Percentiles rank a stretch among this genome's conserved stretches.
Evolutionary conservation across 2,329 filamentous ascomycete genomes (phyloP).

Genomic region (Dryadomyces quercivorus): DNA sequence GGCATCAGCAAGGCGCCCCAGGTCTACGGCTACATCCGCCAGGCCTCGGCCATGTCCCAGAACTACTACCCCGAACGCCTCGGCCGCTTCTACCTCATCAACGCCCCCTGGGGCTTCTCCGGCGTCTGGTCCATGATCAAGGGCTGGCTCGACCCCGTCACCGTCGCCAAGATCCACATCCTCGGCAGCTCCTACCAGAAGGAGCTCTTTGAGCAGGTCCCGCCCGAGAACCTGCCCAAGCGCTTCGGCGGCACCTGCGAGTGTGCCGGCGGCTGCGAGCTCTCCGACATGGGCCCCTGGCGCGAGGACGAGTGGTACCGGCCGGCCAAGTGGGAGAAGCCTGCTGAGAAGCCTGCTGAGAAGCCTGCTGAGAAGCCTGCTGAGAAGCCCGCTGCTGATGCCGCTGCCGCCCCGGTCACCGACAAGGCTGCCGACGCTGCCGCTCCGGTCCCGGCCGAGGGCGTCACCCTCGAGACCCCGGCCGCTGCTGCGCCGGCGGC

Average conservation of each 20-base stretch:
- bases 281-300: slow-evolving; percentile 91
- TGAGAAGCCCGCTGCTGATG: too few species aligned
- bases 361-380: slow-evolving; percentile 36
- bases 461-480: slow-evolving; percentile 3
- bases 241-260: slow-evolving; percentile 74
- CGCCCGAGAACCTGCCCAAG: slow-evolving; percentile 79
- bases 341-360: slow-evolving; percentile 28
- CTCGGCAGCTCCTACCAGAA: slow-evolving; percentile 70
- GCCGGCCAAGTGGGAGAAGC: slow-evolving; percentile 52
- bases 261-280: slow-evolving; percentile 69
- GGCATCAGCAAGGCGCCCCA: slow-evolving; percentile 68
- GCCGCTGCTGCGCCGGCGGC: slow-evolving; percentile 15
- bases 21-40: slow-evolving; percentile 79
- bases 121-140: slow-evolving; percentile 78
- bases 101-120: slow-evolving; percentile 92
- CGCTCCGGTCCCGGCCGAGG: slow-evolving; percentile 17
- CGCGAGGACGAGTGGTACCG: slow-evolving; percentile 55
- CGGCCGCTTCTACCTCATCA: slow-evolving; percentile 94
- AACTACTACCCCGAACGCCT: slow-evolving; percentile 99
- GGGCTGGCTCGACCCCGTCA: slow-evolving; percentile 92
- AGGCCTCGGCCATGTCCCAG: slow-evolving; percentile 81
- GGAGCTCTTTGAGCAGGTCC: slow-evolving; percentile 74
- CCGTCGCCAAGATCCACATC: slow-evolving; percentile 90
- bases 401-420: slow-evolving; percentile 17
- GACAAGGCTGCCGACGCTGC: slow-evolving; percentile 19